Evolutionary conservation across 2,329 filamentous ascomycete genomes (phyloP).

Genomic region (Ceratocystis eucalypticola): DNA sequence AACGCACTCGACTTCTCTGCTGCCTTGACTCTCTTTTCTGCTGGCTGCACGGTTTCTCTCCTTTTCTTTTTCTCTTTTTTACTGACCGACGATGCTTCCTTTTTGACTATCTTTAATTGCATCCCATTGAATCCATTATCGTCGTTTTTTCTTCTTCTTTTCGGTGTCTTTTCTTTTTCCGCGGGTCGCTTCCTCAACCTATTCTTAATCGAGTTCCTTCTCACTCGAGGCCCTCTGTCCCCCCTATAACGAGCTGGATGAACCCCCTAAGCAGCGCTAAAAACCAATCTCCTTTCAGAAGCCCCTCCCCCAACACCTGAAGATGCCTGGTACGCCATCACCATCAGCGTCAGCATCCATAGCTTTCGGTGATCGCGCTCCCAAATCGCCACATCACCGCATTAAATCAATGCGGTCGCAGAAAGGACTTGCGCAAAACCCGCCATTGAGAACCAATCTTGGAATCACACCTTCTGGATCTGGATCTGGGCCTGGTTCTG

Average conservation of each 20-base stretch:
- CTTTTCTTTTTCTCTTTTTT: background rate
- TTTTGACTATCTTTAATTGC: too few relatives aligned
- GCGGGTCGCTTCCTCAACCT: background rate
- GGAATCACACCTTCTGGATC: background rate
- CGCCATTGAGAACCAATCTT: background rate
- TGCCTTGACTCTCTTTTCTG: background rate
- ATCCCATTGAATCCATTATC: background rate
- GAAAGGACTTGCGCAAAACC: background rate
- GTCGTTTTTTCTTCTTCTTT: background rate
- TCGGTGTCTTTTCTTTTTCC: background rate
- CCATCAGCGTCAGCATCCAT: background rate
- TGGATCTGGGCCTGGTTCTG: background rate
- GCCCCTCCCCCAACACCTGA: background rate
- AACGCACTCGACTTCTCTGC: background rate
- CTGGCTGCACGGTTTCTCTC: background rate
- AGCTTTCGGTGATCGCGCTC: constrained; percentile 4
- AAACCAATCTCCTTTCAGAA: background rate
- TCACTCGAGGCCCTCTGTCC: background rate
- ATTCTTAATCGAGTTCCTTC: background rate
- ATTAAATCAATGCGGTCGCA: constrained; percentile 18
- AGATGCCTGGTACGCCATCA: constrained; percentile 12
- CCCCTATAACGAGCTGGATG: background rate
- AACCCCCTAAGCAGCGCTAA: constrained; percentile 2
- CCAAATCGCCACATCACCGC: constrained; percentile 9
- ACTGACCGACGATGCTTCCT: background rate